Conservation (phyloP, 768 basidiomycete species). For the Tylopilus rubrobrunneus region DNA sequence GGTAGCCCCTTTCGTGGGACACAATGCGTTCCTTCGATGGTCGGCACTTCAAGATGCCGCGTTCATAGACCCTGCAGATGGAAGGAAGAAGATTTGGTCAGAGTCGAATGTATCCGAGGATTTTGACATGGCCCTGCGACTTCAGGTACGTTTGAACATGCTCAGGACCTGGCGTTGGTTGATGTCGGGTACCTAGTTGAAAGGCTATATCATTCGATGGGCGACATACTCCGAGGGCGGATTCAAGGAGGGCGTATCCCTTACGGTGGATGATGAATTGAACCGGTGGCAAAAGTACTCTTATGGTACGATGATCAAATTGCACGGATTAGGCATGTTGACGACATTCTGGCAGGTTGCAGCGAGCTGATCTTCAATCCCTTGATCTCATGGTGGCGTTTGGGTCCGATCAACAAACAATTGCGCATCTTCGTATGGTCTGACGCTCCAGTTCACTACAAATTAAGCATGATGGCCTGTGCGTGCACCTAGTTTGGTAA, state of each 20-base stretch:
- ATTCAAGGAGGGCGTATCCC: slow-evolving; percentile 92
- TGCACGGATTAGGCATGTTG: slow-evolving; percentile 11
- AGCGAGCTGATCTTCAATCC: slow-evolving; percentile 81
- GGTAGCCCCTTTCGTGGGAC: slow-evolving; percentile 75
- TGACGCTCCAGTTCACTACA: slow-evolving; percentile 74
- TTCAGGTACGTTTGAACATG: slow-evolving; percentile 37
- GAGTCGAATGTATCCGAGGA: slow-evolving; percentile 67
- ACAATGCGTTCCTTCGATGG: slow-evolving; percentile 90
- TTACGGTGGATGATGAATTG: slow-evolving; percentile 90
- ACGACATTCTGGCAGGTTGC: slow-evolving; percentile 32
- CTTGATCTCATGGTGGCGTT: slow-evolving; percentile 66
- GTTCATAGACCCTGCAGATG: slow-evolving; percentile 49
- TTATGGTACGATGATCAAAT: slow-evolving; percentile 49
- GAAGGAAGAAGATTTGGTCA: slow-evolving; percentile 73
- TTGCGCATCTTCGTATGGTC: slow-evolving; percentile 79
- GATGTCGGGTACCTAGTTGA: slow-evolving; percentile 11
- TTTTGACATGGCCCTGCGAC: slow-evolving; percentile 59
- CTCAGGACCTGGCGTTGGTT: neutral
- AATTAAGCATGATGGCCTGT: slow-evolving; percentile 60
- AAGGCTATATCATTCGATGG: slow-evolving; percentile 41
- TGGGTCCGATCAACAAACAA: slow-evolving; percentile 83
- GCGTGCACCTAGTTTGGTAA: slow-evolving; percentile 13
- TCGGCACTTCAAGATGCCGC: slow-evolving; percentile 83
- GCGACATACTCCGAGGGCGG: slow-evolving; percentile 85
- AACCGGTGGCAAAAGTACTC: slow-evolving; percentile 92